phyloP scores from a whole-genome alignment of 2,329 filamentous ascomycete genomes.

The Neofusicoccum ribis region DNA sequence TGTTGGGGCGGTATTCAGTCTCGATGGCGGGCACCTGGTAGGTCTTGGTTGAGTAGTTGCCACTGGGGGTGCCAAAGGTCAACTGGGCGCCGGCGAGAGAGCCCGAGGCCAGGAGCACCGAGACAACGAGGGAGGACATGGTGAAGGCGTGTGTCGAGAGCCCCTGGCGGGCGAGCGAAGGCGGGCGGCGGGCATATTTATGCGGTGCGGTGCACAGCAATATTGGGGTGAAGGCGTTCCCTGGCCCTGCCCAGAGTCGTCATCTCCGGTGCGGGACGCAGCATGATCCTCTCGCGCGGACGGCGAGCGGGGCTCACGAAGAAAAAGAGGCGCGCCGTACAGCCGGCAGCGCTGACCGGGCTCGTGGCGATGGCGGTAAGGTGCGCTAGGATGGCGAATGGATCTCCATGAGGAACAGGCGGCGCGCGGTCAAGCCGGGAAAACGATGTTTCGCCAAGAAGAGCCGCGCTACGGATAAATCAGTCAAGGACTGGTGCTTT shows the following conservation, averaged over 20 bases:
- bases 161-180: not conserved
- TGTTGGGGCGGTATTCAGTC: not conserved
- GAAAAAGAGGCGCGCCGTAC: not conserved
- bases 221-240: not conserved
- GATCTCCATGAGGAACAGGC: not conserved
- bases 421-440: not conserved
- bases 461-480: conserved; percentile 16
- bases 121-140: conserved; percentile 2
- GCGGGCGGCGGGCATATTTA: conserved; percentile 2
- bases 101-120: not conserved
- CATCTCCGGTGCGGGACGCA: not conserved
- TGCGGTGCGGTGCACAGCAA: not conserved
- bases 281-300: not conserved
- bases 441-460: not conserved
- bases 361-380: not conserved
- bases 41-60: conserved; percentile 16
- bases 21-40: not conserved
- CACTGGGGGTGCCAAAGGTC: not conserved
- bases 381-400: not conserved
- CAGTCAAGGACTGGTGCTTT: conserved; percentile 3
- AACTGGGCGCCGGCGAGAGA: not conserved
- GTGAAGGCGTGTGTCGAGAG: not conserved
- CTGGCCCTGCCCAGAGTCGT: not conserved
- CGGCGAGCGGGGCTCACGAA: not conserved
- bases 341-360: not conserved